Percentiles rank a stretch among this genome's conserved stretches.
Conservation (phyloP, 306 rosid genomes). For the Fragaria nilgerrensis region DNA sequence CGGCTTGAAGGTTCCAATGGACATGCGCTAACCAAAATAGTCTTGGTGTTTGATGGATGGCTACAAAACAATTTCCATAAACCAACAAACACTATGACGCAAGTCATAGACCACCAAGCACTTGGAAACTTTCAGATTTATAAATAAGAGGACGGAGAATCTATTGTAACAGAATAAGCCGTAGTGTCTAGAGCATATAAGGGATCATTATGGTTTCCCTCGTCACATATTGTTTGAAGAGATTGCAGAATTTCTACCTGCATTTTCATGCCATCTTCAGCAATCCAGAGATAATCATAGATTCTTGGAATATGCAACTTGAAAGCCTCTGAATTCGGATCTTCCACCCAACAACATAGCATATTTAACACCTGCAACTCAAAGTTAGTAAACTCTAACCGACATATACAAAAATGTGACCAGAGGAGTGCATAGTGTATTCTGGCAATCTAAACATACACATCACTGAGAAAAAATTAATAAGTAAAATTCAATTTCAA, state of each 20-base stretch:
- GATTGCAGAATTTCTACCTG: conserved; percentile 45
- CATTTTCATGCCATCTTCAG: conserved; percentile 98
- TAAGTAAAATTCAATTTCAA: not conserved
- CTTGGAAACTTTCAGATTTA: not conserved
- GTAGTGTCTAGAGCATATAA: not conserved
- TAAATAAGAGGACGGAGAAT: not conserved
- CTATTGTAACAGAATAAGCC: not conserved
- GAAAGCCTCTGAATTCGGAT: conserved; percentile 87
- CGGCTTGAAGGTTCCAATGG: not conserved
- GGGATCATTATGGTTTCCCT: not conserved
- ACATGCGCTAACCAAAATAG: not conserved
- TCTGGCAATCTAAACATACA: not conserved
- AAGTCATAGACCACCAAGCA: not conserved
- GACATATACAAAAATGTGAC: not conserved
- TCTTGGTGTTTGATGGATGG: not conserved
- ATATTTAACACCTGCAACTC: conserved; percentile 67
- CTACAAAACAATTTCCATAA: not conserved
- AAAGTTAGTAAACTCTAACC: conserved; percentile 19
- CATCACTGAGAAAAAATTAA: not conserved
- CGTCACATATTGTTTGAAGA: not conserved
- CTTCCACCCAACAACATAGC: conserved; percentile 91
- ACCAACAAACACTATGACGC: not conserved
- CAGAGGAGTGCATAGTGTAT: not conserved
- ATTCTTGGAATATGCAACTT: conserved; percentile 85
- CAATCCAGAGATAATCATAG: conserved; percentile 80